Percentiles rank a stretch among this genome's conserved stretches.
phyloP scores from a whole-genome alignment of 2,329 filamentous ascomycete species.

The Leptographium procerum region DNA sequence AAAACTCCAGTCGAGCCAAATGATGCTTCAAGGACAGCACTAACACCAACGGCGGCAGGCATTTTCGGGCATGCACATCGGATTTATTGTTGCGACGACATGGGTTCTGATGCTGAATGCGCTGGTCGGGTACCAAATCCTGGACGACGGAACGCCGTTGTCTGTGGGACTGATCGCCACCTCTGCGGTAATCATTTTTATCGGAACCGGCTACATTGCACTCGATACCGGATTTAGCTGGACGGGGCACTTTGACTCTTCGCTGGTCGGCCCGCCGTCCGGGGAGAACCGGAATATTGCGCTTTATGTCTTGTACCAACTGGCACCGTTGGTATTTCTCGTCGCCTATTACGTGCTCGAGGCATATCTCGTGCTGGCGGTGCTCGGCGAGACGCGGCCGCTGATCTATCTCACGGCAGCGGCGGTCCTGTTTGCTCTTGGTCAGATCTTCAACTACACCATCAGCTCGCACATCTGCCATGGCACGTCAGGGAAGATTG shows the following conservation, averaged over 20 bases:
- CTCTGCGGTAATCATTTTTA: constrained; percentile 62
- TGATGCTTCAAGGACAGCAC: background rate
- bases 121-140: constrained; percentile 80
- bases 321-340: constrained; percentile 81
- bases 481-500: constrained; percentile 73
- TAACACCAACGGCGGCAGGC: constrained; percentile 36
- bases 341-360: constrained; percentile 80
- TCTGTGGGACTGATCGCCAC: constrained; percentile 64
- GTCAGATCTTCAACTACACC: constrained; percentile 93
- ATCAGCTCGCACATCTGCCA: constrained; percentile 84
- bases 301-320: constrained; percentile 88
- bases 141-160: constrained; percentile 83
- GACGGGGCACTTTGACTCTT: constrained; percentile 65
- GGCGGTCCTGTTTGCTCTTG: constrained; percentile 73
- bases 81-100: constrained; percentile 72
- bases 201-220: constrained; percentile 91
- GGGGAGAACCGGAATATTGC: constrained; percentile 63
- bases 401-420: constrained; percentile 77
- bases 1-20: background rate
- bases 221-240: constrained; percentile 84
- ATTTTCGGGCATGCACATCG: constrained; percentile 84
- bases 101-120: constrained; percentile 93
- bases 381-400: constrained; percentile 82
- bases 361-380: constrained; percentile 66
- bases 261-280: constrained; percentile 37